Base-by-base conservation (phyloP, 805 yeast species). In the Saccharomycopsis fibuligera region DNA sequence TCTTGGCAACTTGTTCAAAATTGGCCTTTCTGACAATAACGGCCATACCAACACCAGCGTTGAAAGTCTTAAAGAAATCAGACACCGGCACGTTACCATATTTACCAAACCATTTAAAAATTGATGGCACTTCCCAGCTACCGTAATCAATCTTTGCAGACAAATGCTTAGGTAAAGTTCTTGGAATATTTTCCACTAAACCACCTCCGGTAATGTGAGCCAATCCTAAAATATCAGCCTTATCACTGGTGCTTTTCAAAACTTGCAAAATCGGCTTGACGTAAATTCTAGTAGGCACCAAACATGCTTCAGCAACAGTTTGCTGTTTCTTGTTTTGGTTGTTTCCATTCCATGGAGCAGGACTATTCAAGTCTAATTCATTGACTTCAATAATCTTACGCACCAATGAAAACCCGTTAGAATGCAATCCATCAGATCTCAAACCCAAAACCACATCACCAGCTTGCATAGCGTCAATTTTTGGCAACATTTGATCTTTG, bases 151-250 rank as follows among this genome's bases (percentile, higher is more conserved):
- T 78, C 56, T 72, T 72, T 12, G 97, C 99, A 59, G 83, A 81
- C 54, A 93, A 70, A 58, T 79, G 67, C 50, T 77, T 68, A 50
- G 99, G 99, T 54, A 93, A 73, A 17, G 96, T 93, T 64, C 99
- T 80, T 47, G 99, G 99, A 50, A 91, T 81, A 67, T 93, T 93
- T 67, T 93, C 99, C 25, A 93, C 83, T 47, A 93, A 73, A 46
- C 99, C 99, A 65, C 99, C 99, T 54, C 99, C 99, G 22, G 99
- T 93, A 61, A 93, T 93, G 62, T 93, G 96, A 2, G 99, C 96
- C 62, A 93, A 75, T 51, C 97, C 99, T 48, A 89, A 72, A 42
- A 91, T 62, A 30, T 74, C 81, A 6, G 25, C 44, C 4, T 38
- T 25, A n/a, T 36, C 16, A 21, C 25, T 23, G 6, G 41, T 23